Conservation (phyloP, 1,139 yeast genomes). For the Geotrichum carabidarum region DNA sequence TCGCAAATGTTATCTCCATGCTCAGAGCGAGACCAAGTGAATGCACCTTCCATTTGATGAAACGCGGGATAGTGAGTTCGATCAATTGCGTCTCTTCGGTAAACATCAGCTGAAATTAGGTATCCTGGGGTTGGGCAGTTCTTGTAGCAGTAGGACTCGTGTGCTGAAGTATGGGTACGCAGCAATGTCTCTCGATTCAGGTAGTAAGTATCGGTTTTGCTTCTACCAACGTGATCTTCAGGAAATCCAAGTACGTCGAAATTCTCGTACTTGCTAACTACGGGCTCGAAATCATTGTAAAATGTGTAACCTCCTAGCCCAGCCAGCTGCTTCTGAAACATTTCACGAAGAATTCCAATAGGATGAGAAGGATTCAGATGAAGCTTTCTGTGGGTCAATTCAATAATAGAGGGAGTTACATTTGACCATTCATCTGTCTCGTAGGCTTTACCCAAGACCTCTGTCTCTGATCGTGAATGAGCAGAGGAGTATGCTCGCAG, state of each 20-base stretch:
- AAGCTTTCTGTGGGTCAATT: conserved; percentile 63
- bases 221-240: conserved; percentile 86
- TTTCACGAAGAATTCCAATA: conserved; percentile 71
- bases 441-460: conserved; percentile 50
- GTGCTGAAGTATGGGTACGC: conserved; percentile 96
- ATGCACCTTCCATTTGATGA: conserved; percentile 97
- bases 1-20: conserved; percentile 41
- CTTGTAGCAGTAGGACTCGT: conserved; percentile 79
- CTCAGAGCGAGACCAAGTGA: conserved; percentile 63
- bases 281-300: conserved; percentile 77
- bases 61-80: conserved; percentile 95
- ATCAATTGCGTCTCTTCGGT: conserved; percentile 91
- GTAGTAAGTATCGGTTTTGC: conserved; percentile 89
- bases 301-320: conserved; percentile 65
- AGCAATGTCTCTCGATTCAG: conserved; percentile 64
- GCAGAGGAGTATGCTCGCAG: conserved; percentile 15
- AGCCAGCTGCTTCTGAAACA: conserved; percentile 64
- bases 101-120: conserved; percentile 91
- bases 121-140: conserved; percentile 73
- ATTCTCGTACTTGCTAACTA: conserved; percentile 74
- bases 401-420: conserved; percentile 68
- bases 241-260: conserved; percentile 93
- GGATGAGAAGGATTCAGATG: conserved; percentile 79
- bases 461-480: conserved; percentile 4
- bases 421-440: conserved; percentile 78